Percentiles rank a stretch among this genome's conserved stretches.
These are phyloP conservation scores for Dictyophora rubrovolvata DNA, from an alignment of 768 basidiomycete genomes.

Conservation along the genomic window DNA sequence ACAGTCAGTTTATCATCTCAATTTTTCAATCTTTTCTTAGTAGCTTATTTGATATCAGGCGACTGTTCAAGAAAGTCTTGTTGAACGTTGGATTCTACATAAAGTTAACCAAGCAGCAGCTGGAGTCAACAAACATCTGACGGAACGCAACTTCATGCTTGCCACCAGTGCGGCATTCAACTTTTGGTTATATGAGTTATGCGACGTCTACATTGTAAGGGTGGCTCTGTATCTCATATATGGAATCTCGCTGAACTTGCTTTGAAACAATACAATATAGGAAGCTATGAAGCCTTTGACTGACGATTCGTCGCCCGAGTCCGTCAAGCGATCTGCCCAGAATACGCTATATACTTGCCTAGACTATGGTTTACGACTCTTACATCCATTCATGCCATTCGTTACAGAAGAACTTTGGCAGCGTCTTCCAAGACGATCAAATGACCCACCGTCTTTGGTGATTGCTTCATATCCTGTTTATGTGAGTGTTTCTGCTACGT, in stretches of 20 bases:
- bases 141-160: constrained; percentile 83
- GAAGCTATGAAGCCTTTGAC: constrained; percentile 99
- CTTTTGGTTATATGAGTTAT: constrained; percentile 99
- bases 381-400: constrained; percentile 99
- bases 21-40: constrained; percentile 8
- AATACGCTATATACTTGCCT: constrained; percentile 94
- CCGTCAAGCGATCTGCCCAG: constrained; percentile 72
- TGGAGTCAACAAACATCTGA: constrained; percentile 66
- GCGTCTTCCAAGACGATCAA: constrained; percentile 75
- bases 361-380: constrained; percentile 77
- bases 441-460: constrained; percentile 83
- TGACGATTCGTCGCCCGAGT: constrained; percentile 56
- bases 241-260: not conserved
- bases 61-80: constrained; percentile 82
- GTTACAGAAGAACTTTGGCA: constrained; percentile 99
- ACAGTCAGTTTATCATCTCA: constrained; percentile 37
- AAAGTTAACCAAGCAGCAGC: constrained; percentile 76
- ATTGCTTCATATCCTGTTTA: constrained; percentile 70
- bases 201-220: constrained; percentile 94
- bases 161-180: constrained; percentile 80
- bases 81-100: constrained; percentile 92
- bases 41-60: constrained; percentile 36
- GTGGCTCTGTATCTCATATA: not conserved
- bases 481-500: constrained; percentile 37
- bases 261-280: constrained; percentile 33